These are phyloP conservation scores for Thermothielavioides terrestris DNA, from an alignment of 495 filamentous ascomycete genomes.

Conservation along the genomic window DNA sequence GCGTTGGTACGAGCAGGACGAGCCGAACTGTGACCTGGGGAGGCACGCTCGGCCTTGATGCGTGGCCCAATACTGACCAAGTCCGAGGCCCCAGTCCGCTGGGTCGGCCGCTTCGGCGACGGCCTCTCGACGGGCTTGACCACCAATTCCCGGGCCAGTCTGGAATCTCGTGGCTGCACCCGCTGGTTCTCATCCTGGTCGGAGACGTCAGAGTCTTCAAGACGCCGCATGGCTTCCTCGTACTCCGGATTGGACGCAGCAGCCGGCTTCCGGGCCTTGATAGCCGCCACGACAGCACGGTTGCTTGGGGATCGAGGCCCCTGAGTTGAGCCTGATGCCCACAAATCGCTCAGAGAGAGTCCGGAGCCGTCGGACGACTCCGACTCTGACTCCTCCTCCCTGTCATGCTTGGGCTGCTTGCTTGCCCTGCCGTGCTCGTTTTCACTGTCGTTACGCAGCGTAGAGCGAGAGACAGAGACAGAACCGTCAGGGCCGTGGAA, in stretches of 20 bases:
- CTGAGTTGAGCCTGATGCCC: slow-evolving; percentile 23
- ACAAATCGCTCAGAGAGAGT: slow-evolving; percentile 32
- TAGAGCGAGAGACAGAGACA: background rate
- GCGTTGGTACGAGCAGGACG: background rate
- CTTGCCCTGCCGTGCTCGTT: slow-evolving; percentile 5
- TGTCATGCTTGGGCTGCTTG: background rate
- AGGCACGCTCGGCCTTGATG: slow-evolving; percentile 8
- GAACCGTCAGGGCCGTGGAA: slow-evolving; percentile 12
- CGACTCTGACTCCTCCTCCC: background rate
- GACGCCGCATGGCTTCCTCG: slow-evolving; percentile 27
- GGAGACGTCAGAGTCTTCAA: slow-evolving; percentile 19
- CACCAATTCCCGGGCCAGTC: slow-evolving; percentile 7
- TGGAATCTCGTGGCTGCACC: background rate
- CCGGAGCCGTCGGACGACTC: slow-evolving; percentile 23
- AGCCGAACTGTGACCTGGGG: background rate
- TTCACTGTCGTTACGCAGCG: background rate
- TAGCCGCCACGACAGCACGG: slow-evolving; percentile 6
- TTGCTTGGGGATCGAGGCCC: slow-evolving; percentile 18
- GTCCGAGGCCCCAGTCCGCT: background rate
- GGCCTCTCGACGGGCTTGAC: slow-evolving; percentile 22
- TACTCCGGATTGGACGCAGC: slow-evolving; percentile 22
- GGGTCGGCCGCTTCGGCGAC: background rate
- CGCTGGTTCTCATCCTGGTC: background rate
- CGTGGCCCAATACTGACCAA: background rate
- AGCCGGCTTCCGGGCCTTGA: slow-evolving; percentile 16